Percentiles rank a stretch among this genome's conserved stretches.
phyloP scores from a whole-genome alignment of 495 filamentous ascomycete genomes.

The Aspergillus biplanus region DNA sequence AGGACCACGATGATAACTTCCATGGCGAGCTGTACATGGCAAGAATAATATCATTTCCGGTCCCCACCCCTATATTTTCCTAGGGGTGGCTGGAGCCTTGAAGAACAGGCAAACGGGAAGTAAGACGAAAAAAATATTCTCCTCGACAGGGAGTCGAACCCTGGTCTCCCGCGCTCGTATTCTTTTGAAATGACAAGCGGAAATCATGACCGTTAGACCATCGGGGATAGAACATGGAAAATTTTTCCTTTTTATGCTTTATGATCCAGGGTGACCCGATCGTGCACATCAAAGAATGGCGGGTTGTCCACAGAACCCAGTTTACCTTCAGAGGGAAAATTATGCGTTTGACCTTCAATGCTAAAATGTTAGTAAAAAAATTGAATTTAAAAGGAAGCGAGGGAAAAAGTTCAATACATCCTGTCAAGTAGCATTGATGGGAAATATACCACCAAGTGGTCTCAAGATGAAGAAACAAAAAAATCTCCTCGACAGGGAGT shows the following conservation, averaged over 20 bases:
- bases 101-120: too few species aligned
- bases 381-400: background rate
- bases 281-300: background rate
- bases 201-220: constrained; percentile 50
- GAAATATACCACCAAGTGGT: too few species aligned
- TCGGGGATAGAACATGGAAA: background rate
- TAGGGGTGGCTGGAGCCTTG: too few species aligned
- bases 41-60: too few species aligned
- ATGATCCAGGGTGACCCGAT: too few species aligned
- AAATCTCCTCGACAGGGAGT: constrained; percentile 32
- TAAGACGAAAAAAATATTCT: constrained; percentile 27
- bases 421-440: background rate
- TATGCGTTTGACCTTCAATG: too few species aligned
- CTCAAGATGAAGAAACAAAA: background rate
- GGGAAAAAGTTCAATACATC: background rate
- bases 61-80: too few species aligned
- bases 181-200: constrained; percentile 39
- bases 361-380: too few species aligned
- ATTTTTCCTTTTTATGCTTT: background rate
- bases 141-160: constrained; percentile 25
- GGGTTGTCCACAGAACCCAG: background rate
- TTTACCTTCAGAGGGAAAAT: too few species aligned
- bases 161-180: constrained; percentile 23
- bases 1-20: too few species aligned
- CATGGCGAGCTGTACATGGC: too few species aligned